These are phyloP conservation scores for Mycosphaerella sp. DNA, from an alignment of 2,329 filamentous ascomycete genomes.

Conservation along the genomic window DNA sequence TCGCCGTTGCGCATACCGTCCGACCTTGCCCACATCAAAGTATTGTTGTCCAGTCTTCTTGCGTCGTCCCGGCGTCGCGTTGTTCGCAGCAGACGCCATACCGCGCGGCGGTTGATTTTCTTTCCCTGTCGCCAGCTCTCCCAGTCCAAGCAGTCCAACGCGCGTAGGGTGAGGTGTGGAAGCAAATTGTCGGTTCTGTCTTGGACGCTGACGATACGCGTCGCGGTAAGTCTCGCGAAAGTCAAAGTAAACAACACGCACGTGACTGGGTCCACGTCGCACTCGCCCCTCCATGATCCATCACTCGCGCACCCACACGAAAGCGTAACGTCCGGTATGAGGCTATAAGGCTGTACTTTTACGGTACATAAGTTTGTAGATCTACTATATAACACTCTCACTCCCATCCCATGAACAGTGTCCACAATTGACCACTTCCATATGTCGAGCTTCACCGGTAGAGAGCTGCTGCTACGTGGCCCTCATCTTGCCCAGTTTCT, in stretches of 20 bases:
- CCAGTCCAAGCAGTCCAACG: slow-evolving; percentile 2
- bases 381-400: too few species aligned
- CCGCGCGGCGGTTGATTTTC: slow-evolving; percentile 27
- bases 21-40: slow-evolving; percentile 34
- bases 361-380: too few species aligned
- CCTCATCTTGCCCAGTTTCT: slow-evolving; percentile 38
- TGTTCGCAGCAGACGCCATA: slow-evolving; percentile 25
- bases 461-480: slow-evolving; percentile 19
- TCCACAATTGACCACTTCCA: slow-evolving; percentile 4
- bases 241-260: slow-evolving; percentile 2
- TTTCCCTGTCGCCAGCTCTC: slow-evolving; percentile 27
- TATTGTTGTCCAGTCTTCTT: slow-evolving; percentile 31
- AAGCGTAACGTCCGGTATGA: not conserved
- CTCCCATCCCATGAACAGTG: not conserved
- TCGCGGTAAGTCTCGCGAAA: not conserved
- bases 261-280: not conserved
- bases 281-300: not conserved
- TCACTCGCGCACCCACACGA: not conserved
- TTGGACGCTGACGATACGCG: slow-evolving; percentile 1
- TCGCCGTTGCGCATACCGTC: slow-evolving; percentile 23
- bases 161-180: slow-evolving; percentile 3
- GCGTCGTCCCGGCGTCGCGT: slow-evolving; percentile 26
- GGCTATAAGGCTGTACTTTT: too few species aligned
- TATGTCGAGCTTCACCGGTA: slow-evolving; percentile 8
- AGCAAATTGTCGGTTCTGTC: not conserved